These are phyloP conservation scores for Eimeria maxima DNA, from an alignment of 169 alveolate species.

Conservation along the genomic window DNA sequence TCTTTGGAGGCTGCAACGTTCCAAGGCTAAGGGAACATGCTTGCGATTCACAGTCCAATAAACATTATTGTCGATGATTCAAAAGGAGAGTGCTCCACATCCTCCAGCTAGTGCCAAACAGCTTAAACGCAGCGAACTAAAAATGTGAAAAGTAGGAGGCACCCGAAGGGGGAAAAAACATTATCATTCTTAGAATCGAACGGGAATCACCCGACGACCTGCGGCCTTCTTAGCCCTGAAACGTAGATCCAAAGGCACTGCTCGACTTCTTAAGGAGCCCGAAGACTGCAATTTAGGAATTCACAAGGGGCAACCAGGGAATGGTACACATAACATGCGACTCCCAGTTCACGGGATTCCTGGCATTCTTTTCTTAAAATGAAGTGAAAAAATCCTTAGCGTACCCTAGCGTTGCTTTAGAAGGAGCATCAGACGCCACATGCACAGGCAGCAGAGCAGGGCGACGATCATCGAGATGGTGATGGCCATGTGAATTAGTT, in stretches of 20 bases:
- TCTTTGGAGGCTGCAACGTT: background rate
- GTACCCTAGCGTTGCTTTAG: slow-evolving; percentile 53
- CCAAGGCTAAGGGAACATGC: background rate
- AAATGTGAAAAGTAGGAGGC: background rate
- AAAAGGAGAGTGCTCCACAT: background rate
- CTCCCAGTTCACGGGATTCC: background rate
- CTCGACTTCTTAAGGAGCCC: background rate
- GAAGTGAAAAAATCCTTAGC: background rate
- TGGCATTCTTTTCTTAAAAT: background rate
- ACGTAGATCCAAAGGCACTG: background rate
- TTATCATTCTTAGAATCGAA: background rate
- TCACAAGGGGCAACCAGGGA: background rate
- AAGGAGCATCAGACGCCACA: slow-evolving; percentile 79
- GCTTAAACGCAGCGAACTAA: background rate
- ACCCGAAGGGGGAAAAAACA: background rate
- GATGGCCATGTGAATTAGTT: slow-evolving; percentile 61
- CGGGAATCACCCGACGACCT: background rate
- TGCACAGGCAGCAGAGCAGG: slow-evolving; percentile 77
- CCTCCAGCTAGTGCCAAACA: background rate
- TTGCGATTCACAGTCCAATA: background rate
- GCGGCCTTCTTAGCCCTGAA: background rate
- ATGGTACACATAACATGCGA: background rate
- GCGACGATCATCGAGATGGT: slow-evolving; percentile 78
- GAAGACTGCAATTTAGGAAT: background rate
- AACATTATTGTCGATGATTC: background rate